Base-by-base conservation (phyloP, 2,329 filamentous ascomycete species). In the Phialophora macrospora region DNA sequence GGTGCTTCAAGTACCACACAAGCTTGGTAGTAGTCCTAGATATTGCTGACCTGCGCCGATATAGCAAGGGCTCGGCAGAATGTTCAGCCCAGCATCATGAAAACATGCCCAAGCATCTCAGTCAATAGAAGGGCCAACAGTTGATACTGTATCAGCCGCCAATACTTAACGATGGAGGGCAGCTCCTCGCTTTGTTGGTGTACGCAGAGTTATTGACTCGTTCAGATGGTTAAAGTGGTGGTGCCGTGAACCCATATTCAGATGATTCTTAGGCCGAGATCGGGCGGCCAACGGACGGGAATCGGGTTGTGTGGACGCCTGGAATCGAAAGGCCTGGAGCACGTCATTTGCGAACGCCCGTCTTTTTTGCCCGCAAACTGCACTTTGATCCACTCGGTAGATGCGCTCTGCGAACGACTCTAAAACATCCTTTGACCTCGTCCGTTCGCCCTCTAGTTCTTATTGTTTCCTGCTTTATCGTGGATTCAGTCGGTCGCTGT, bases 291-390 rank as follows among this genome's bases (percentile, higher is more conserved):
- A 44, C 24, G 32, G 8, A 44, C 32, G n/a, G 55, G 24, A 56
- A 54, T 11, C 17, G 55, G 32, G 34, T 51, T 11, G 30, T 59
- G 62, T 48, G 49, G 59, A 32, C n/a, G 11, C 22, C 44, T 12
- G 24, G 48, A 24, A 8, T 26, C 14, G 34, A 46, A 61, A 28
- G 24, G n/a, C 51, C 24, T 28, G 38, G 61, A 63, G 62, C 62
- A 64, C 62, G 62, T 64, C 62, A 64, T 64, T 64, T 46, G 34
- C 38, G 26, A 5, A n/a, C 52, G 4, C 5, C n/a, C 61, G 54
- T 44, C 55, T 49, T 51, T 60, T 60, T 28, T 52, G 46, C 28
- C 58, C 58, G 57, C 46, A 26, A 60, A 60, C 58, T 28, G 58
- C 58, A 60, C 17, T 51, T 34, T 30, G 55, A 55, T 59, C 62